These are phyloP conservation scores for Trichoderma erinaceum DNA, from an alignment of 495 filamentous ascomycete genomes.

Conservation along the genomic window DNA sequence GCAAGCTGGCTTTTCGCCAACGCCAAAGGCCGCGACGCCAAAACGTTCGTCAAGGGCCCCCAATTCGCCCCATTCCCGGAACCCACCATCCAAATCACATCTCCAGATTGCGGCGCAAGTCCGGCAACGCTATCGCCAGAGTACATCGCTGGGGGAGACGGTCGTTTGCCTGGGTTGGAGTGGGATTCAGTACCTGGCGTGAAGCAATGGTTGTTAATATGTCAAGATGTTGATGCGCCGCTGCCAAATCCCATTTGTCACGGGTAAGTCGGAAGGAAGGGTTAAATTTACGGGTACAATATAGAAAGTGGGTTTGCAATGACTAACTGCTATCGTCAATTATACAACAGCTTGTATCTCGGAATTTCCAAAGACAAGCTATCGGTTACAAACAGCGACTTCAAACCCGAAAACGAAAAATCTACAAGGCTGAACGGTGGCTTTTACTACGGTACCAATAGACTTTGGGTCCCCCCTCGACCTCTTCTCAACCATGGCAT, in stretches of 20 bases:
- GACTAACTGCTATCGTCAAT: not conserved
- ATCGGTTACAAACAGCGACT: constrained; percentile 33
- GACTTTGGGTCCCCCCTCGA: constrained; percentile 36
- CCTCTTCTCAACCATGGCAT: constrained; percentile 41
- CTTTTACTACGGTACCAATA: constrained; percentile 42
- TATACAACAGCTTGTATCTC: constrained; percentile 33
- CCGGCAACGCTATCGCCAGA: constrained; percentile 34
- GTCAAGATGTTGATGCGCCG: constrained; percentile 48
- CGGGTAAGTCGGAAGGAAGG: constrained; percentile 24
- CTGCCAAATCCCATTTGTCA: constrained; percentile 41
- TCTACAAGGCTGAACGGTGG: constrained; percentile 34
- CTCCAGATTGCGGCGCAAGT: constrained; percentile 39
- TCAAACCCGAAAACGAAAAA: constrained; percentile 27
- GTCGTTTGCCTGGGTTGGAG: constrained; percentile 38
- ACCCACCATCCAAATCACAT: constrained; percentile 39
- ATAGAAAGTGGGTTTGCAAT: not conserved
- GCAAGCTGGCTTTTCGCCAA: constrained; percentile 33
- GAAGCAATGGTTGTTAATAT: constrained; percentile 43
- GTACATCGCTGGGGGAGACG: constrained; percentile 37
- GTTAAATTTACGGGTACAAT: no score
- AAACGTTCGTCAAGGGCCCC: constrained; percentile 40
- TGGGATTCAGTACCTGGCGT: constrained; percentile 35
- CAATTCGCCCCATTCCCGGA: constrained; percentile 37
- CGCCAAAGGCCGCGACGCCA: constrained; percentile 38
- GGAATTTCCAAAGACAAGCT: constrained; percentile 36